Conservation (phyloP, 2,329 filamentous ascomycete genomes). For the Paraphaeosphaeria sporulosa region DNA sequence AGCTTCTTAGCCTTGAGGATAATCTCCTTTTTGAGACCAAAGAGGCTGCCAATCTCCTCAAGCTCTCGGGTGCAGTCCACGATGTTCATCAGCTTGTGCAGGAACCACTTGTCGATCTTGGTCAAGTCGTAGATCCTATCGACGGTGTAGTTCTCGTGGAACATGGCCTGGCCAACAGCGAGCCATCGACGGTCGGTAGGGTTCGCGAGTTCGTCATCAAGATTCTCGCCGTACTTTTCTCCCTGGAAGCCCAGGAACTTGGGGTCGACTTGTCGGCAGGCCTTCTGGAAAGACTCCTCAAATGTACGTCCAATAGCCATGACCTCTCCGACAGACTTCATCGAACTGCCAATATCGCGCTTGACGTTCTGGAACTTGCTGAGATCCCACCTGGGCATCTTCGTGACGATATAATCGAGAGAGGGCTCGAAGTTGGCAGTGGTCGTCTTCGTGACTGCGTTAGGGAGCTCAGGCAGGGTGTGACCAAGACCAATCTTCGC, state of each 20-base stretch:
- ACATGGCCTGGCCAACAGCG: constrained; percentile 96
- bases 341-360: constrained; percentile 94
- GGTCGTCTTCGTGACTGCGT: constrained; percentile 97
- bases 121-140: constrained; percentile 91
- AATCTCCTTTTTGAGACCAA: constrained; percentile 86
- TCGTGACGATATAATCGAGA: constrained; percentile 96
- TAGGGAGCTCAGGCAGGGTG: constrained; percentile 92
- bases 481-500: constrained; percentile 98
- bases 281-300: constrained; percentile 99
- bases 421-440: constrained; percentile 99
- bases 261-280: constrained; percentile 95
- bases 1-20: constrained; percentile 94
- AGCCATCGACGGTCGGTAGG: constrained; percentile 97
- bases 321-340: constrained; percentile 99
- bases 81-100: constrained; percentile 97
- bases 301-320: constrained; percentile 99
- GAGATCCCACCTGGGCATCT: constrained; percentile 98
- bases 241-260: constrained; percentile 92
- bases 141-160: constrained; percentile 94
- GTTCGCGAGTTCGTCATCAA: constrained; percentile 89
- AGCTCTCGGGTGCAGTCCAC: constrained; percentile 89
- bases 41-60: constrained; percentile 81
- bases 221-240: constrained; percentile 83
- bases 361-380: constrained; percentile 99
- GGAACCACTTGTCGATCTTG: constrained; percentile 99